Base-by-base conservation (phyloP, 805 yeast species). In the Candida sithepensis region DNA sequence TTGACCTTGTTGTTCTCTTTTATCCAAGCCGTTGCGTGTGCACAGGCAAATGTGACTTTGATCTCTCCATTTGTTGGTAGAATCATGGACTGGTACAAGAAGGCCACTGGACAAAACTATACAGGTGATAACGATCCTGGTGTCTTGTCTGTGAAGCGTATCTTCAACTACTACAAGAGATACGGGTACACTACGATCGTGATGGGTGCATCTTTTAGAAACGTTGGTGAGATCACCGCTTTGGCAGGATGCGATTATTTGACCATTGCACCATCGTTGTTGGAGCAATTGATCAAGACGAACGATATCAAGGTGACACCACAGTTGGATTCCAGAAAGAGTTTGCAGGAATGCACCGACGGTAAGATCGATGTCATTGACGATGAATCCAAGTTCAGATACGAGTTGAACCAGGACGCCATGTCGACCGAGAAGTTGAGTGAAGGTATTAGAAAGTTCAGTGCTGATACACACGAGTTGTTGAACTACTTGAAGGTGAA, bases 201-300 rank as follows among this genome's bases (percentile, higher is more conserved):
- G 67, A 94, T 94, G 99, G 99, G 98, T 72, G 99, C 99, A 48
- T 92, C 98, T 50, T 92, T 94, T 88, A 90, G 99, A 81, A 94
- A 89, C 79, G 71, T 76, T 51, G 96, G 88, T 57, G 98, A 92
- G 77, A 88, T 94, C 73, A 85, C 84, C 72, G 96, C 92, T 62
- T 79, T 94, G 61, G 97, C 99, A 49, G 99, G 99, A 68, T 84
- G 88, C 66, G 99, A 94, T 71, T 90, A 75, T 81, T 79, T 94
- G 72, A 94, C 99, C 65, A 90, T 94, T 64, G 78, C 98, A 57
- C 98, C 98, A 67, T 78, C 77, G 64, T 78, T 94, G 64, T 83
- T 94, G 69, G 97, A 91, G 72, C 83, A 87, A 72, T 80, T 94
- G 67, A 67, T 79, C 68, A 82, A 81, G 78, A 84, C 96, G 39